Percentiles rank a stretch among this genome's conserved stretches.
phyloP scores from a whole-genome alignment of 306 rosid genomes.

The Albizia julibrissin region DNA sequence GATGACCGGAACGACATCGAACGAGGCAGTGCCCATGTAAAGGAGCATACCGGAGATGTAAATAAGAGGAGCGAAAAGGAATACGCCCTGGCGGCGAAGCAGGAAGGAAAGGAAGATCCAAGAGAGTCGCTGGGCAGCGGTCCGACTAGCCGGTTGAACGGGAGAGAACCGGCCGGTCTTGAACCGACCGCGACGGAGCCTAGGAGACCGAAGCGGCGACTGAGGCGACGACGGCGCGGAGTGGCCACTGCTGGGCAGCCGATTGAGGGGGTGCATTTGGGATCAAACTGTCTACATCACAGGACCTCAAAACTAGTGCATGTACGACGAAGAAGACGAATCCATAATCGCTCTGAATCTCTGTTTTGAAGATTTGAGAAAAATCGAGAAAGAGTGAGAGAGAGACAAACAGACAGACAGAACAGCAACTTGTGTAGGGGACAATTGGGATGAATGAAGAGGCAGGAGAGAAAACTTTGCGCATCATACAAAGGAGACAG shows the following conservation, averaged over 20 bases:
- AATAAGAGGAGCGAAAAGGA: constrained; percentile 81
- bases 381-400: background rate
- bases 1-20: constrained; percentile 73
- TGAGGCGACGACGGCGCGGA: constrained; percentile 71
- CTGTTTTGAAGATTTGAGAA: constrained; percentile 10
- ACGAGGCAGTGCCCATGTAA: constrained; percentile 79
- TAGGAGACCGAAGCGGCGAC: constrained; percentile 78
- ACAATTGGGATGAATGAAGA: background rate
- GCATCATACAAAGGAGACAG: background rate
- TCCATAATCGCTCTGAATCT: background rate
- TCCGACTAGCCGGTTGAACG: constrained; percentile 50
- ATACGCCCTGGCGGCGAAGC: constrained; percentile 85
- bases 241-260: constrained; percentile 84
- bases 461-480: background rate
- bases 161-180: constrained; percentile 53
- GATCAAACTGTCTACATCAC: constrained; percentile 22
- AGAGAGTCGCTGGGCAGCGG: constrained; percentile 58
- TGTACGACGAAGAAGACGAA: background rate
- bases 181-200: constrained; percentile 61
- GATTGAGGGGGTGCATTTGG: constrained; percentile 70
- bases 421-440: background rate
- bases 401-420: background rate
- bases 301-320: constrained; percentile 12
- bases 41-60: constrained; percentile 83
- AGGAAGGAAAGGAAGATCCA: constrained; percentile 75